phyloP scores from a whole-genome alignment of 1,284 basidiomycete genomes.

The Malassezia dermatis region DNA sequence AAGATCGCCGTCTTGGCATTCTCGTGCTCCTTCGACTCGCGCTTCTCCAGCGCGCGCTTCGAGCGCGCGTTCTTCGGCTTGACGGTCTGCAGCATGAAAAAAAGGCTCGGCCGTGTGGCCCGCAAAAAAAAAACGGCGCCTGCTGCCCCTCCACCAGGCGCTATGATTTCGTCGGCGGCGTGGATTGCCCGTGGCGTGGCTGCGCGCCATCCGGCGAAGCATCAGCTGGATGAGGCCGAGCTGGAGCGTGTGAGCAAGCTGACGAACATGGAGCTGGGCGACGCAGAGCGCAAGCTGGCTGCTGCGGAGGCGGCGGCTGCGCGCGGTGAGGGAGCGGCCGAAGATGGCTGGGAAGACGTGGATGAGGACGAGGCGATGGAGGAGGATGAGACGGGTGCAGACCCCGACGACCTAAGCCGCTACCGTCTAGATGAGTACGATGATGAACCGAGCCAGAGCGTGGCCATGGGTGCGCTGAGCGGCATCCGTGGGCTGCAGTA shows the following conservation, averaged over 20 bases:
- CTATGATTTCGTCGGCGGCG: constrained; percentile 53
- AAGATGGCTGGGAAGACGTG: constrained; percentile 44
- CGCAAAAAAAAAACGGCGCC: not conserved
- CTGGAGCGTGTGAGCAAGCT: constrained; percentile 79
- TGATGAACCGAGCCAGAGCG: constrained; percentile 60
- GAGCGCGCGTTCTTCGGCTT: constrained; percentile 95
- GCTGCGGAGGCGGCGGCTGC: constrained; percentile 27
- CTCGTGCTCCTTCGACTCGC: constrained; percentile 74
- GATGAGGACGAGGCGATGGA: constrained; percentile 53
- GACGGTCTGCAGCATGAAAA: constrained; percentile 31
- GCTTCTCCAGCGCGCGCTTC: constrained; percentile 79
- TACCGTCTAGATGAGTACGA: constrained; percentile 94
- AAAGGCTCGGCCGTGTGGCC: not conserved
- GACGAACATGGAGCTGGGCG: constrained; percentile 75
- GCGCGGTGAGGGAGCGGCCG: constrained; percentile 10
- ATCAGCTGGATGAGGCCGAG: constrained; percentile 81
- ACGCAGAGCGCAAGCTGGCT: constrained; percentile 73
- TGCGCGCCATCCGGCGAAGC: constrained; percentile 68
- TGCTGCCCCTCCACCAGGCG: constrained; percentile 4
- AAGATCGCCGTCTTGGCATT: constrained; percentile 74
- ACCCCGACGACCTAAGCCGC: constrained; percentile 69
- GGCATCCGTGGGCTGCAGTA: constrained; percentile 91
- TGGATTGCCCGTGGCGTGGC: constrained; percentile 78
- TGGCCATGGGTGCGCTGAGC: constrained; percentile 68
- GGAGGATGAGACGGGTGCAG: constrained; percentile 48